phyloP scores from a whole-genome alignment of 495 filamentous ascomycete species.

The Aspergillus taichungensis region DNA sequence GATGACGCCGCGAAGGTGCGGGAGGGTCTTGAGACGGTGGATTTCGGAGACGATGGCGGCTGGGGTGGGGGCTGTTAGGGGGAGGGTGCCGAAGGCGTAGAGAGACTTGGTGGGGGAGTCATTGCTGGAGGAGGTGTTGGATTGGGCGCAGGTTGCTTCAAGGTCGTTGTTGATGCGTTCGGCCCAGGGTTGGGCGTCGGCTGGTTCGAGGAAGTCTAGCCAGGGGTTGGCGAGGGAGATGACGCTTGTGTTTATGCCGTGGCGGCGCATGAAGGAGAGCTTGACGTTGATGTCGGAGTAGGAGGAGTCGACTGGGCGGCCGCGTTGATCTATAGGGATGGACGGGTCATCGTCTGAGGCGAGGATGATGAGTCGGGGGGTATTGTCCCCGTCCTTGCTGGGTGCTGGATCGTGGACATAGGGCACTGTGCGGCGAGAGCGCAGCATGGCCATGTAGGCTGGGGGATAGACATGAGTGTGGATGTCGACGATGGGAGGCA shows the following conservation, averaged over 20 bases:
- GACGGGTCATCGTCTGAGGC: slow-evolving; percentile 50
- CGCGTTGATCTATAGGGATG: slow-evolving; percentile 43
- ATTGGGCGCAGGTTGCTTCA: slow-evolving; percentile 51
- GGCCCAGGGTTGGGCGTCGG: slow-evolving; percentile 54
- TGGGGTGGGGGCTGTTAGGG: slow-evolving; percentile 57
- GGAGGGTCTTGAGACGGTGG: slow-evolving; percentile 45
- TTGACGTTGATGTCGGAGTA: slow-evolving; percentile 67
- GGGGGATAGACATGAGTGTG: slow-evolving; percentile 94
- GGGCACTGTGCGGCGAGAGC: slow-evolving; percentile 65
- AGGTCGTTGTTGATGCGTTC: slow-evolving; percentile 68
- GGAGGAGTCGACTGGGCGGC: slow-evolving; percentile 66
- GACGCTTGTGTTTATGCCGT: slow-evolving; percentile 73
- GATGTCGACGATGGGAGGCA: slow-evolving; percentile 61
- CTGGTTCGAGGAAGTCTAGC: slow-evolving; percentile 72
- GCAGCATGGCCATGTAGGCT: slow-evolving; percentile 71
- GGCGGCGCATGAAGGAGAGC: slow-evolving; percentile 77
- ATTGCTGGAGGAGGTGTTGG: slow-evolving; percentile 40
- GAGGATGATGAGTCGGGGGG: slow-evolving; percentile 71
- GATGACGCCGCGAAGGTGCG: slow-evolving; percentile 73
- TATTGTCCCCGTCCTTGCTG: slow-evolving; percentile 17
- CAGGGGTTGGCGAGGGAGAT: slow-evolving; percentile 92
- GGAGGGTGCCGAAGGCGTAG: slow-evolving; percentile 76
- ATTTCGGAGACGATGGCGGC: slow-evolving; percentile 55
- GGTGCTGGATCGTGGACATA: slow-evolving; percentile 64
- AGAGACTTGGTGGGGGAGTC: slow-evolving; percentile 28